Percentiles rank a stretch among this genome's conserved stretches.
Conservation (phyloP, 179 eudicot genomes). For the Carnegiea gigantea region DNA sequence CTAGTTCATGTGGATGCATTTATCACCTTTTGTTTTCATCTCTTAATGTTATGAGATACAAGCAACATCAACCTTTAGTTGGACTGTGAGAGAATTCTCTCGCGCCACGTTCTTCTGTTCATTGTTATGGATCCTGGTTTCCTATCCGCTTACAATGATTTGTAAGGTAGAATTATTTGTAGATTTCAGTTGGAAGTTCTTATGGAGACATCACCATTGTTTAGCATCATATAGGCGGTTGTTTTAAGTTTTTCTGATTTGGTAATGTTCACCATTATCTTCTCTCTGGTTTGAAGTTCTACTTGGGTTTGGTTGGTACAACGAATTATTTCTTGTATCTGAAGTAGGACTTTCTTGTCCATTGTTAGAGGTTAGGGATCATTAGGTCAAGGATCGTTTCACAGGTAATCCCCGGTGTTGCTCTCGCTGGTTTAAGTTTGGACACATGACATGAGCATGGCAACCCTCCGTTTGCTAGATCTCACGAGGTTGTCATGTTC, state of each 20-base stretch:
- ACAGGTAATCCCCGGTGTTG: not conserved
- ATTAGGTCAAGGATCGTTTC: too few species aligned
- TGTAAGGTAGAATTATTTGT: not conserved
- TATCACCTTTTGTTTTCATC: not conserved
- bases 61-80: not conserved
- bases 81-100: not conserved
- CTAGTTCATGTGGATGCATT: not conserved
- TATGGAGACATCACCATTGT: not conserved
- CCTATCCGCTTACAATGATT: not conserved
- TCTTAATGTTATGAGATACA: not conserved
- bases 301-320: not conserved
- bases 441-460: not conserved
- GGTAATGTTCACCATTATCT: not conserved
- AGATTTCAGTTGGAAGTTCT: not conserved
- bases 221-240: not conserved
- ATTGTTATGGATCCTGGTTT: not conserved
- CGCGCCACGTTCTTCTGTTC: not conserved
- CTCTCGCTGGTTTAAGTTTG: not conserved
- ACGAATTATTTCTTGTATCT: not conserved
- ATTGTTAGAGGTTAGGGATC: not conserved
- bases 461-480: too few species aligned
- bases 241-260: not conserved
- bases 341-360: not conserved
- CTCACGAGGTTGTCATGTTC: too few species aligned
- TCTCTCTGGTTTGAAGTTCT: not conserved